These are phyloP conservation scores for Sporopachydermia lactativora DNA, from an alignment of 805 yeast genomes.

Conservation along the genomic window DNA sequence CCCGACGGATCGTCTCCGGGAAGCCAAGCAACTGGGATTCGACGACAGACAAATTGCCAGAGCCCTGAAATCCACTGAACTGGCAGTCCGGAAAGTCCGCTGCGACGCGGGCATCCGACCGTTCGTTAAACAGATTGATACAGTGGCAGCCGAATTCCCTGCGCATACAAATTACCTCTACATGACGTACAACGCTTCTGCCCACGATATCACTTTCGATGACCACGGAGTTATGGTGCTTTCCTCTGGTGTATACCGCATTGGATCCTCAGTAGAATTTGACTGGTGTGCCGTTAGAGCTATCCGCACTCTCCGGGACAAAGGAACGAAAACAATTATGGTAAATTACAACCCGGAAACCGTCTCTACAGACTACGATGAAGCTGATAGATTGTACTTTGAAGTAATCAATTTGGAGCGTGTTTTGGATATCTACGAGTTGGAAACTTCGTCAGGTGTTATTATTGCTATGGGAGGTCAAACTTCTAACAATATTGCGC, in stretches of 20 bases:
- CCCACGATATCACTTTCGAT: conserved; percentile 75
- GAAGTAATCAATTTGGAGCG: conserved; percentile 92
- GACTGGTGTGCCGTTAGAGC: conserved; percentile 99
- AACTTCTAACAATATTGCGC: conserved; percentile 92
- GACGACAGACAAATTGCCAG: conserved; percentile 94
- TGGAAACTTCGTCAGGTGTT: conserved; percentile 84
- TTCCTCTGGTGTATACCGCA: conserved; percentile 97
- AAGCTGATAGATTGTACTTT: conserved; percentile 91
- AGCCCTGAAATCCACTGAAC: conserved; percentile 79
- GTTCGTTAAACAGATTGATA: conserved; percentile 92
- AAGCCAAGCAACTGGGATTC: conserved; percentile 93
- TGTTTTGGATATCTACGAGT: conserved; percentile 85
- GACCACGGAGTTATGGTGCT: conserved; percentile 92
- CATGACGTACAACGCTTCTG: conserved; percentile 86
- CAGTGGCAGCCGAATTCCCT: conserved; percentile 98
- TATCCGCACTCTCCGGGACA: conserved; percentile 80
- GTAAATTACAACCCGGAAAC: conserved; percentile 97
- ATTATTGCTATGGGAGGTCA: conserved; percentile 98
- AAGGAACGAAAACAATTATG: conserved; percentile 86
- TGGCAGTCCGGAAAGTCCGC: conserved; percentile 81
- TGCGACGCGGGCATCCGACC: conserved; percentile 79
- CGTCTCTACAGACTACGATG: conserved; percentile 97
- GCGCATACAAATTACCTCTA: conserved; percentile 90
- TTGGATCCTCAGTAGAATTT: conserved; percentile 96
- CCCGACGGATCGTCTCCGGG: conserved; percentile 49